These are phyloP conservation scores for Colletotrichum sublineola DNA, from an alignment of 2,329 filamentous ascomycete species.

Conservation along the genomic window DNA sequence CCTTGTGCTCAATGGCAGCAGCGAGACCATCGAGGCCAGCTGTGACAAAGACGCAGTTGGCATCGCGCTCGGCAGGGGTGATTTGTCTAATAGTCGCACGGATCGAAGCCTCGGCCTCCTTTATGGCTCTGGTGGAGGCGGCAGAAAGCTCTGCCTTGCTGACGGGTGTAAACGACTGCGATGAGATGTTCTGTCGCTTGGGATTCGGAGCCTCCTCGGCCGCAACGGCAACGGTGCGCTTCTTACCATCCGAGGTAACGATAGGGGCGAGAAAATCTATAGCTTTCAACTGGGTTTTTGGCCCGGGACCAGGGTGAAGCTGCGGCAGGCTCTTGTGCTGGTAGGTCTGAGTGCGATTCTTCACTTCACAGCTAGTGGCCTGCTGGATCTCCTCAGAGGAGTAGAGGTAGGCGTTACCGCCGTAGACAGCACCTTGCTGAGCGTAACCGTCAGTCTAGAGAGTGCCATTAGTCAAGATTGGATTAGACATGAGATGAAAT, in stretches of 20 bases:
- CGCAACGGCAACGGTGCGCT: not conserved
- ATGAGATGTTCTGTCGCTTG: not conserved
- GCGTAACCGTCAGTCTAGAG: not conserved
- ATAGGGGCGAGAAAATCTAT: not conserved
- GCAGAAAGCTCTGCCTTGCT: not conserved
- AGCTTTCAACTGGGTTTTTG: not conserved
- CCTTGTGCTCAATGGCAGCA: slow-evolving; percentile 5
- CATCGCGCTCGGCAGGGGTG: not conserved
- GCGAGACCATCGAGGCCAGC: not conserved
- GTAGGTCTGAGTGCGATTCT: not conserved
- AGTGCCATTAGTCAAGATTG: not conserved
- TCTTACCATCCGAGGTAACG: not conserved
- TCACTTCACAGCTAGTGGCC: not conserved
- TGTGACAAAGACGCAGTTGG: slow-evolving; percentile 5
- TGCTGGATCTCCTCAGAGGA: not conserved
- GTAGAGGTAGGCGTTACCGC: not conserved
- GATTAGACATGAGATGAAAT: not conserved
- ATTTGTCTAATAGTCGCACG: not conserved
- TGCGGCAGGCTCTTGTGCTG: not conserved
- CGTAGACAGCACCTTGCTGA: not conserved
- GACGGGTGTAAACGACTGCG: not conserved
- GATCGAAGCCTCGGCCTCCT: not conserved
- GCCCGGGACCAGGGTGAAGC: slow-evolving; percentile 7
- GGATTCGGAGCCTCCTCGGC: not conserved
- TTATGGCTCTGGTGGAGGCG: not conserved